Percentiles rank a stretch among this genome's conserved stretches.
These are phyloP conservation scores for Trametes coccinea DNA, from an alignment of 768 basidiomycete species.

Conservation along the genomic window DNA sequence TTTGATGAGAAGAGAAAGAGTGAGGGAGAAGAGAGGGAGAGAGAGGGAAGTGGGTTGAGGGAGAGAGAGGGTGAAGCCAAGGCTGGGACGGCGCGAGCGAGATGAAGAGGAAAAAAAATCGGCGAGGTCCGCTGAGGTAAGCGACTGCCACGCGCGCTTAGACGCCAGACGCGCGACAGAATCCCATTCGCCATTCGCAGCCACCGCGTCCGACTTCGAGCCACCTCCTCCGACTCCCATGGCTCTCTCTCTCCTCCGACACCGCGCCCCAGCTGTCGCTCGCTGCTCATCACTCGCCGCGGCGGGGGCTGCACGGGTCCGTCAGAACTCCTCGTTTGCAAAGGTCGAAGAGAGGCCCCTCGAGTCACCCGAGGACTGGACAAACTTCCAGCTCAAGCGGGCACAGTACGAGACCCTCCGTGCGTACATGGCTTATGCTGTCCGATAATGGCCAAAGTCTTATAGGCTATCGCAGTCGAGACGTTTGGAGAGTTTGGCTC, in stretches of 20 bases:
- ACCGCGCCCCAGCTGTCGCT: conserved; percentile 21
- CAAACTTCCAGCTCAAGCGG: conserved; percentile 57
- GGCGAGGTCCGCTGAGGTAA: conserved; percentile 56
- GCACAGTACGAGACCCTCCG: conserved; percentile 57
- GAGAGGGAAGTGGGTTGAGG: conserved; percentile 15
- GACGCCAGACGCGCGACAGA: conserved; percentile 18
- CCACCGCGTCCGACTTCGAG: conserved; percentile 30
- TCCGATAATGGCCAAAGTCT: not conserved
- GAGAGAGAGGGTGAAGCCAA: conserved; percentile 15
- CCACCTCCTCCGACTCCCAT: conserved; percentile 20
- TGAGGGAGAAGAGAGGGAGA: conserved; percentile 36
- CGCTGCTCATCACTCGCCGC: conserved; percentile 18
- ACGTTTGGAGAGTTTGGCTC: conserved; percentile 76
- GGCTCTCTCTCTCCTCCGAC: conserved; percentile 28
- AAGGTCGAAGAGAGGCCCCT: conserved; percentile 31
- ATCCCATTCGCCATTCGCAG: conserved; percentile 25
- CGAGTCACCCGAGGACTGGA: conserved; percentile 63
- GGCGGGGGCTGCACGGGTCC: conserved; percentile 2
- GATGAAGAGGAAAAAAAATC: conserved; percentile 41
- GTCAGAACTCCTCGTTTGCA: conserved; percentile 14
- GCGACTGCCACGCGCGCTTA: conserved; percentile 27
- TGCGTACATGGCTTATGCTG: conserved; percentile 31
- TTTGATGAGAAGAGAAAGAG: conserved; percentile 44
- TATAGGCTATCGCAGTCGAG: conserved; percentile 46
- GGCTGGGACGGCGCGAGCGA: conserved; percentile 11